Percentiles rank a stretch among this genome's conserved stretches.
phyloP scores from a whole-genome alignment of 2,329 filamentous ascomycete genomes.

The Penicillium sp. region DNA sequence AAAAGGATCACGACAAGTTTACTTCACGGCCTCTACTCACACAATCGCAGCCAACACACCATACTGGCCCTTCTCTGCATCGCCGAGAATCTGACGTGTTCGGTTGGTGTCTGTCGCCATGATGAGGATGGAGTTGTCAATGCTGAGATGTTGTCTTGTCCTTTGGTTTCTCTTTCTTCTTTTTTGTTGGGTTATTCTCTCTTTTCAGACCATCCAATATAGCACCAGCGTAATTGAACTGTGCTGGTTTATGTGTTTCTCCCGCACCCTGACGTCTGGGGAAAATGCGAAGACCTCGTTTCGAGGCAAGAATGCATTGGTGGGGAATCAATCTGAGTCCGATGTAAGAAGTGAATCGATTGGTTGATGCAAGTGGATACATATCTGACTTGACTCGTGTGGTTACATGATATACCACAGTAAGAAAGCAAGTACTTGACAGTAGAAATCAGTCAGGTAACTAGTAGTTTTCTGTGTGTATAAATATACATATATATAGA shows the following conservation, averaged over 20 bases:
- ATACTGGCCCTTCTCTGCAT: slow-evolving; percentile 21
- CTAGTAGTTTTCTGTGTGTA: too few species aligned
- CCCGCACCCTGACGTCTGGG: not conserved
- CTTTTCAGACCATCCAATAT: not conserved
- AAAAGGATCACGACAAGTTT: not conserved
- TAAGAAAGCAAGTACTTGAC: too few species aligned
- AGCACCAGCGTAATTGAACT: not conserved
- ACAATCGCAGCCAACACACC: slow-evolving; percentile 25
- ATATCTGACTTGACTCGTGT: too few species aligned
- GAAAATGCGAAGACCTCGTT: not conserved
- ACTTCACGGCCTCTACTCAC: slow-evolving; percentile 5
- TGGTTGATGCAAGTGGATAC: too few species aligned
- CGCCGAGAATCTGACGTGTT: slow-evolving; percentile 17
- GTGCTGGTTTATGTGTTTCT: not conserved
- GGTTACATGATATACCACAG: too few species aligned
- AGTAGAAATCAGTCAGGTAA: too few species aligned
- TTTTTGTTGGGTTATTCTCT: not conserved
- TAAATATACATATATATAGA: too few species aligned
- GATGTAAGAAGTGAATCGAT: too few species aligned
- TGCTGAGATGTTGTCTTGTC: not conserved
- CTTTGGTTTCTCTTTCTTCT: not conserved
- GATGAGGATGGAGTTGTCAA: not conserved
- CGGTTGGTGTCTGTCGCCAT: slow-evolving; percentile 10
- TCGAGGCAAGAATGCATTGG: too few species aligned
- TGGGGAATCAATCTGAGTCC: too few species aligned